Conservation (phyloP, 768 basidiomycete species). For the Holtermanniella nyarrowii region DNA sequence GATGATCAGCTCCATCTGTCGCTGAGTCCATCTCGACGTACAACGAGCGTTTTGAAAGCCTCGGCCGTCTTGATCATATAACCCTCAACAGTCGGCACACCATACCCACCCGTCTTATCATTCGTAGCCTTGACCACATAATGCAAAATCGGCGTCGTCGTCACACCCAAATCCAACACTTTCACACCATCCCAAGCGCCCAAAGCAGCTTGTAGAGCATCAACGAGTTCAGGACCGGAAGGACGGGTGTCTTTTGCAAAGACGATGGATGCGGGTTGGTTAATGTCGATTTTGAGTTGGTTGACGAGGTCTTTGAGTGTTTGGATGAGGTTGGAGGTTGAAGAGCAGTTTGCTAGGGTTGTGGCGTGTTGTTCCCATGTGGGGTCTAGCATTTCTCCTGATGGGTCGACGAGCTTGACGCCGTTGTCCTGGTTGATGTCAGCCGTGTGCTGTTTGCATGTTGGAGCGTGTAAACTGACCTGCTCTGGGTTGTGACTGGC, state of each 20-base stretch:
- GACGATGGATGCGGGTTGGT: constrained; percentile 67
- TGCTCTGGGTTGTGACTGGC: constrained; percentile 99
- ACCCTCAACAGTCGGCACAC: constrained; percentile 66
- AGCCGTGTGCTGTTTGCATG: neutral
- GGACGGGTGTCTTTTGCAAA: constrained; percentile 91
- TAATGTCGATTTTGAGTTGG: constrained; percentile 62
- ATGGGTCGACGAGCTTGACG: constrained; percentile 94
- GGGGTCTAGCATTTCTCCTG: constrained; percentile 91
- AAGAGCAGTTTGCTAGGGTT: constrained; percentile 67
- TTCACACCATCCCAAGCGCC: constrained; percentile 56
- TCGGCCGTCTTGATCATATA: constrained; percentile 71
- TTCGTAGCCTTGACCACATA: constrained; percentile 87
- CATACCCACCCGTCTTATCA: constrained; percentile 65
- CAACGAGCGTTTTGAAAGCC: constrained; percentile 79
- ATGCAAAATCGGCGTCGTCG: constrained; percentile 90
- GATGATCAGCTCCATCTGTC: no score
- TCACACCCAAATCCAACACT: constrained; percentile 65
- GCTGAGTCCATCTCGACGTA: constrained; percentile 44
- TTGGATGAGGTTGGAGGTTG: constrained; percentile 60
- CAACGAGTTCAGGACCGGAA: constrained; percentile 63
- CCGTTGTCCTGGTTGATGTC: constrained; percentile 76
- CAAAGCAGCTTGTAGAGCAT: constrained; percentile 73
- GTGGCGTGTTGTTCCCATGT: constrained; percentile 89
- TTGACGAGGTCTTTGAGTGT: constrained; percentile 56
- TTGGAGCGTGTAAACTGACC: constrained; percentile 44